These are phyloP conservation scores for Wickerhamiella slavikovae DNA, from an alignment of 805 yeast genomes.

Conservation along the genomic window DNA sequence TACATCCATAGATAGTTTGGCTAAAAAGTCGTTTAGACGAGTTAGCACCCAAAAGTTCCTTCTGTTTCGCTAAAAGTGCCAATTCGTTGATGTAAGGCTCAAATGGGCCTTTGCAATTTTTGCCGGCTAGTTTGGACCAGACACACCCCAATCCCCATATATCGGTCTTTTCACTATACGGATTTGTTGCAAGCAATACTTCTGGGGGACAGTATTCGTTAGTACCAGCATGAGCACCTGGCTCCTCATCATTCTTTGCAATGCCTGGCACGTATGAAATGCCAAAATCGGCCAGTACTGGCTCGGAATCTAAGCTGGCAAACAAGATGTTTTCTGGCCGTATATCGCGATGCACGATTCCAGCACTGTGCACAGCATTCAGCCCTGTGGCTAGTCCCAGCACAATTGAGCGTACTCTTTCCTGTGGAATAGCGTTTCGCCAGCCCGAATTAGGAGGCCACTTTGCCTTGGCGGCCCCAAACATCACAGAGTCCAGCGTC, in stretches of 20 bases:
- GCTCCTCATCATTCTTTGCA: no score
- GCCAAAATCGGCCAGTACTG: slow-evolving; percentile 44
- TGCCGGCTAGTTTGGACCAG: slow-evolving; percentile 29
- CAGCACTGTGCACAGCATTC: slow-evolving; percentile 10
- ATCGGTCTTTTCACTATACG: slow-evolving; percentile 38
- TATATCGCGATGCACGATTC: slow-evolving; percentile 21
- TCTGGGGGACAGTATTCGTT: slow-evolving; percentile 60
- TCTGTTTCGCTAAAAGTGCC: neutral
- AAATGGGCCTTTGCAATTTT: slow-evolving; percentile 21
- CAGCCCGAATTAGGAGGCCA: slow-evolving; percentile 15
- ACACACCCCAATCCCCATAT: slow-evolving; percentile 56
- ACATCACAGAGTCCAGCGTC: slow-evolving; percentile 20
- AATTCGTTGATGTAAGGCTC: slow-evolving; percentile 15
- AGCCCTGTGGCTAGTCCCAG: slow-evolving; percentile 10
- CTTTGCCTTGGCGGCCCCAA: slow-evolving; percentile 17
- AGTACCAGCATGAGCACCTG: slow-evolving; percentile 26
- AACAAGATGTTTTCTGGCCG: slow-evolving; percentile 66
- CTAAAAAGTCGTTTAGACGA: no score
- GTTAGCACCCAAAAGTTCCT: neutral
- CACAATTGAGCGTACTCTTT: slow-evolving; percentile 12
- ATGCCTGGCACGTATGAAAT: slow-evolving; percentile 25
- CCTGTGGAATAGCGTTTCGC: slow-evolving; percentile 22
- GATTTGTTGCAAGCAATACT: slow-evolving; percentile 34
- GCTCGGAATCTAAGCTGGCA: slow-evolving; percentile 16
- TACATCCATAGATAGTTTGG: no score